Evolutionary conservation across 169 alveolate genomes (phyloP), one percentile per base, ranked within the genome.

Genomic region (Toxoplasma gondii): DNA sequence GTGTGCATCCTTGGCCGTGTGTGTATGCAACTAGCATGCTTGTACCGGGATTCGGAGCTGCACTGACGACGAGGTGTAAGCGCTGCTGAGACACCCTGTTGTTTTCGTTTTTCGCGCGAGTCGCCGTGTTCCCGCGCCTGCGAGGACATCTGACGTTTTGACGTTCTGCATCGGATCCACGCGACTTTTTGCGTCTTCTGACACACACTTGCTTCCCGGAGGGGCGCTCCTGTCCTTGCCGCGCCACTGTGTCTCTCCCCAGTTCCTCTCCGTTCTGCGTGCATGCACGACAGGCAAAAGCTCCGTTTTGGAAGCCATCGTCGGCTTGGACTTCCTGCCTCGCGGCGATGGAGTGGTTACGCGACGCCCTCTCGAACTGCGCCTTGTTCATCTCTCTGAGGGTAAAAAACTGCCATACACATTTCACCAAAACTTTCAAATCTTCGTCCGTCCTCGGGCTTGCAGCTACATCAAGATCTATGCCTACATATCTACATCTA

Each of bases 291-390:
- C 88, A 69, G 99, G 99, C 64, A 98, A 98, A 94, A 97, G 98
- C 44, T 97, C 99, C 36, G 99, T 99, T 10, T 97, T 99, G 36
- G 99, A 99, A 96, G 97, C 99, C 10, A 98, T 99, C 80, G 99
- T 99, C 17, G 99, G 99, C 17, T 94, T 99, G 81, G 99, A 99
- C 95, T 99, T 99, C 96, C 95, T 99, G 54, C 99, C 99, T 2
- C 96, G 99, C 91, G 99, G 99, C 34, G 99, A 98, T 94, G 99
- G 99, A 12, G 98, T 99, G 74, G 99, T 98, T n/a, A 99, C 99
- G 10, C 97, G 99, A 88, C 96, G 99, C 53, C 99, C 99, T n/a
- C 97, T 99, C n/a, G 99, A 99, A 94, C 96, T 99, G 96, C 97
- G 99, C 82, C 97, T 99, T 43, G 97, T 97, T 88, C 99, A 98